Percentiles rank a stretch among this genome's conserved stretches.
Conservation (phyloP, 108 stramenopile species). For the Discostella pseudostelligera region DNA sequence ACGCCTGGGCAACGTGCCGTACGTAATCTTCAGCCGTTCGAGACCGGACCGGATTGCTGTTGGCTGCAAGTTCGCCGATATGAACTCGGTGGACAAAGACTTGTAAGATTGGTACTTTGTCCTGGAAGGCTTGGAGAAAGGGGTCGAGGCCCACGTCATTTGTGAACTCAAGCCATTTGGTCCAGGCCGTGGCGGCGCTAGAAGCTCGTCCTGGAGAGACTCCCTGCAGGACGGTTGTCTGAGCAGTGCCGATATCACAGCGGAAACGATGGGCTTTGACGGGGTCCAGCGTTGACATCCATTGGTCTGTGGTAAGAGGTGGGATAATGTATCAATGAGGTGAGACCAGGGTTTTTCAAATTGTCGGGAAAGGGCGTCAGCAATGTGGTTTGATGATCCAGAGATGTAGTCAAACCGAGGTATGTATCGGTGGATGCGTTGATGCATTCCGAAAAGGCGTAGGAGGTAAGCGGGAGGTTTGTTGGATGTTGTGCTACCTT, state of each 20-base stretch:
- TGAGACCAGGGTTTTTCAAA: constrained; percentile 5
- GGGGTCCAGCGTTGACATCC: constrained; percentile 12
- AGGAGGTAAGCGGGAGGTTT: constrained; percentile 20
- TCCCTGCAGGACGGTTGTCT: constrained; percentile 23
- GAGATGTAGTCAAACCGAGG: constrained; percentile 18
- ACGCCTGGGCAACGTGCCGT: constrained; percentile 36
- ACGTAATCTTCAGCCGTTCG: constrained; percentile 44
- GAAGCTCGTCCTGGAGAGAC: constrained; percentile 28
- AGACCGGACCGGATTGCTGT: constrained; percentile 15
- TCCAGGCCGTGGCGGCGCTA: constrained; percentile 15
- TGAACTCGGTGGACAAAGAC: constrained; percentile 28
- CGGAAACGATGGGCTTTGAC: constrained; percentile 22
- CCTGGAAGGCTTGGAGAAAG: constrained; percentile 25
- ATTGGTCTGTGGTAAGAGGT: constrained; percentile 13
- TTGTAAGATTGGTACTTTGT: constrained; percentile 40
- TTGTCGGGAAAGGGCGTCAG: not conserved
- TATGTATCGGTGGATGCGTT: constrained; percentile 29
- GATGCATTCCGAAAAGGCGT: constrained; percentile 45
- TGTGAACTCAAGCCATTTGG: constrained; percentile 19
- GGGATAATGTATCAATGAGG: not conserved
- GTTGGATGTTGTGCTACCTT: constrained; percentile 38
- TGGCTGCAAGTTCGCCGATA: constrained; percentile 1
- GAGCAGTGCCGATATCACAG: constrained; percentile 20
- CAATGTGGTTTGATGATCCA: constrained; percentile 10
- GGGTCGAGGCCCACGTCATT: constrained; percentile 15